These are phyloP conservation scores for Cutaneotrichosporon sp. DNA, from an alignment of 1,284 basidiomycete species.

Conservation along the genomic window DNA sequence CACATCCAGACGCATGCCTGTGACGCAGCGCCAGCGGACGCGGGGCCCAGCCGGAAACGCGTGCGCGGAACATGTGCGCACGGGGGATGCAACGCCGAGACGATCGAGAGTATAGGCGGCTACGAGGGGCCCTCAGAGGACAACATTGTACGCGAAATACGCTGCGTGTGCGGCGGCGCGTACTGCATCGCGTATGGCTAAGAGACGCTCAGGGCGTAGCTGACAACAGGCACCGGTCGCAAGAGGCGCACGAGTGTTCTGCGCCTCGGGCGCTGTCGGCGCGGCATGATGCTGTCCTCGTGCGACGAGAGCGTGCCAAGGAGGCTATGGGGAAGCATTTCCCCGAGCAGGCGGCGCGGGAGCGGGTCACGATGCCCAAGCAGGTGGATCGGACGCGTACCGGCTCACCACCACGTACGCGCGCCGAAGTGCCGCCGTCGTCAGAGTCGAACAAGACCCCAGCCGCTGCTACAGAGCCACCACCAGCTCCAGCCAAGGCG, in stretches of 20 bases:
- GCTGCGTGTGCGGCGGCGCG: slow-evolving; percentile 33
- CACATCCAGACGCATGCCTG: slow-evolving; percentile 36
- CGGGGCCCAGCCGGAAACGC: slow-evolving; percentile 12
- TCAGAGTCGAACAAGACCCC: neutral
- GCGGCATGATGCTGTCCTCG: slow-evolving; percentile 26
- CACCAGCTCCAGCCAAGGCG: neutral
- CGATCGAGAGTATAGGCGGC: slow-evolving; percentile 35
- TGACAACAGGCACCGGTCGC: slow-evolving; percentile 28
- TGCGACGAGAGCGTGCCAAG: slow-evolving; percentile 23
- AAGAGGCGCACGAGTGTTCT: slow-evolving; percentile 30
- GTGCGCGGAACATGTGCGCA: slow-evolving; percentile 23
- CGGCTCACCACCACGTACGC: neutral
- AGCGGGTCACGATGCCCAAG: slow-evolving; percentile 26
- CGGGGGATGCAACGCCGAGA: slow-evolving; percentile 26
- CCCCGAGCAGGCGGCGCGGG: slow-evolving; percentile 20
- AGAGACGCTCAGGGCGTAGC: neutral
- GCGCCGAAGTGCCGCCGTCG: neutral
- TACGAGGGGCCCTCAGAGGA: slow-evolving; percentile 13
- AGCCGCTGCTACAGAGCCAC: neutral
- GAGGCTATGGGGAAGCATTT: slow-evolving; percentile 32
- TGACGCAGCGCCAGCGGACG: neutral
- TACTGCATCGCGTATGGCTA: slow-evolving; percentile 35
- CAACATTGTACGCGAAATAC: slow-evolving; percentile 29
- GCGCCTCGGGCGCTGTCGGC: slow-evolving; percentile 26
- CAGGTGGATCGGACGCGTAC: slow-evolving; percentile 17